Evolutionary conservation across 202 grass and related monocot genomes (phyloP), one percentile per base, ranked within the genome.

Genomic region (Schoenoplectus tabernaemontani): DNA sequence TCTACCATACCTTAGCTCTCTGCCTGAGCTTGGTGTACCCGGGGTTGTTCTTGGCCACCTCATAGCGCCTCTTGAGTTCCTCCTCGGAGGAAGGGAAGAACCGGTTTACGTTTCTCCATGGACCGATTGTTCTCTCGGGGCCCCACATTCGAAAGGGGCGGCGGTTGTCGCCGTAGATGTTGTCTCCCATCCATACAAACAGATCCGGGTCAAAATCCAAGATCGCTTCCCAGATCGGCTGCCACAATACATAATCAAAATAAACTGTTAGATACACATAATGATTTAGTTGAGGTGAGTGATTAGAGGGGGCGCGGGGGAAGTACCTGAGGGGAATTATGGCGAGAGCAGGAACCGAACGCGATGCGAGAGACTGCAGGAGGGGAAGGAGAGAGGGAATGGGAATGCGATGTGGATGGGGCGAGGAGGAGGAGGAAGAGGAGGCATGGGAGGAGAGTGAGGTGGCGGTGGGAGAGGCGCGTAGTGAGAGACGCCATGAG

Each of bases 131-230:
- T 78, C 93, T 82, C 56, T 97, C 83, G 79, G 57, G 81, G 15
- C 93, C 93, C 34, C 89, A 64, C 34, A 89, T 54, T 54, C 76
- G 84, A 57, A 66, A 87, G 38, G 87, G 94, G 60, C 84, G 82
- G 82, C 90, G 89, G 87, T 90, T 90, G 86, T 97, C 94, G 53
- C 94, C 91, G 70, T 97, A 97, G 54, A 97, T 84, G 79, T 97
- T 97, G 89, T 97, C 94, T 38, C 94, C 94, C 58, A 97, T 81
- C 94, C 91, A 97, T 41, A 97, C 61, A 86, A 97, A 97, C 39
- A 97, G 64, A 80, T 92, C 90, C 28, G 94, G 91, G 39, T 84
- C 74, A 86, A 93, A 97, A 57, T 81, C 86, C 64, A 47, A 19
- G 33, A 97, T 70, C 24, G 89, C 84, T 17, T 92, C 81, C 94